Conservation (phyloP, 345 rosid species). For the Acer yangbiense region DNA sequence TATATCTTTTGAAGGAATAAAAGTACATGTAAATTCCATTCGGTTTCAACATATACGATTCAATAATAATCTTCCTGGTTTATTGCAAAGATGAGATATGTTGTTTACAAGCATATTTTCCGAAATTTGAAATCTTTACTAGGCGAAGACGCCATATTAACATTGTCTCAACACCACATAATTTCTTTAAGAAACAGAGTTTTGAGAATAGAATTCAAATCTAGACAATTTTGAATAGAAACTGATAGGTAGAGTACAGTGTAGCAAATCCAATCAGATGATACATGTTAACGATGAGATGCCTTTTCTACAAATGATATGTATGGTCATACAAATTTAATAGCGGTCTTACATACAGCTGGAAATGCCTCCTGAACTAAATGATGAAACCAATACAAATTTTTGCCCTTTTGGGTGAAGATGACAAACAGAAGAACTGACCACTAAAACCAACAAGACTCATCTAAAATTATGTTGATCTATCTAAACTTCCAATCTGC, state of each 20-base stretch:
- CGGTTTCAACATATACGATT: neutral
- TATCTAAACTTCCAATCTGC: conserved; percentile 69
- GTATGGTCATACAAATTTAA: conserved; percentile 24
- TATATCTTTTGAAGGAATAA: neutral
- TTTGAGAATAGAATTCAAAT: conserved; percentile 9
- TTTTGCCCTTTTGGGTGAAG: neutral
- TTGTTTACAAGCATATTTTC: neutral
- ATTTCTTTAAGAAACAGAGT: conserved; percentile 1
- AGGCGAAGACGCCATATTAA: too few relatives aligned
- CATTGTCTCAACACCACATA: neutral
- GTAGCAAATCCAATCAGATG: conserved; percentile 13
- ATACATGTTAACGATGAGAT: conserved; percentile 24
- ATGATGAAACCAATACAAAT: conserved; percentile 9
- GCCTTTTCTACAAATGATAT: conserved; percentile 30
- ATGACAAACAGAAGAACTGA: conserved; percentile 15
- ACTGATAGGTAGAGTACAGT: conserved; percentile 6
- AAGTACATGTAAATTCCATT: too few relatives aligned
- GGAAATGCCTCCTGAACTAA: conserved; percentile 14
- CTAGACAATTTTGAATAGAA: conserved; percentile 4
- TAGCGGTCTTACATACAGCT: conserved; percentile 6
- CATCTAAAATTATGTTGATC: conserved; percentile 40
- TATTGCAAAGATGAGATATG: neutral
- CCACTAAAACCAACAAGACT: neutral
- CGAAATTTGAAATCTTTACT: neutral
- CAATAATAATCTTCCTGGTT: neutral